Conservation (phyloP, 768 basidiomycete species). For the Lentinula detonsa region DNA sequence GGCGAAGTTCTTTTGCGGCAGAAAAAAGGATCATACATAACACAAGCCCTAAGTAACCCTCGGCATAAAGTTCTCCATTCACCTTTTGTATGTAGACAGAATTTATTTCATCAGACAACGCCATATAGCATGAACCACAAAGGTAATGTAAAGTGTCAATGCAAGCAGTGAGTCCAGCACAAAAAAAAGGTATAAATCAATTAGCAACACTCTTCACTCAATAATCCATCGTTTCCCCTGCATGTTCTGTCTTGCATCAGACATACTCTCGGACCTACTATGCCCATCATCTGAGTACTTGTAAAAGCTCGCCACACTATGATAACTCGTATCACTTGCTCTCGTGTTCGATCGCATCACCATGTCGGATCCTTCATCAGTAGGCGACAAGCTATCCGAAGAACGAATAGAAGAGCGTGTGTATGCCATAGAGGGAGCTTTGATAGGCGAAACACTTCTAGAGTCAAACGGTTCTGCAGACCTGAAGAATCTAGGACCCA, state of each 20-base stretch:
- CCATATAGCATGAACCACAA: not conserved
- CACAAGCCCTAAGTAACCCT: not conserved
- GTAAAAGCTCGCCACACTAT: constrained; percentile 28
- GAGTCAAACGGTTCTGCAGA: constrained; percentile 35
- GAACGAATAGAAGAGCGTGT: constrained; percentile 24
- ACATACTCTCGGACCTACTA: constrained; percentile 6
- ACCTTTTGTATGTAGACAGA: not conserved
- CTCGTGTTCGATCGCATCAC: constrained; percentile 27
- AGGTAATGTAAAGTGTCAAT: not conserved
- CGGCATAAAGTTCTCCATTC: too few species aligned
- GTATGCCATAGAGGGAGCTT: constrained; percentile 27
- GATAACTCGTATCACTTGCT: constrained; percentile 34
- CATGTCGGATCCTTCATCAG: constrained; percentile 13
- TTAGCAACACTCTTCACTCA: constrained; percentile 11
- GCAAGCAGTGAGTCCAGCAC: constrained; percentile 3
- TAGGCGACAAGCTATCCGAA: constrained; percentile 22
- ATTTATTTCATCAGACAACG: not conserved
- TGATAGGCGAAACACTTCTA: constrained; percentile 16
- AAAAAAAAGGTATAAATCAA: not conserved
- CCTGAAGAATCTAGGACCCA: constrained; percentile 46
- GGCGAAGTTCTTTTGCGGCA: not conserved
- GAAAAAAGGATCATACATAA: not conserved
- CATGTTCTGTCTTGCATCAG: not conserved
- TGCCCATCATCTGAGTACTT: constrained; percentile 22
- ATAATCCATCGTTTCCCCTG: constrained; percentile 22